Evolutionary conservation across 192 early-diverging fungal genomes (phyloP), one percentile per base, ranked within the genome.

Genomic region (Coemansia sp.): DNA sequence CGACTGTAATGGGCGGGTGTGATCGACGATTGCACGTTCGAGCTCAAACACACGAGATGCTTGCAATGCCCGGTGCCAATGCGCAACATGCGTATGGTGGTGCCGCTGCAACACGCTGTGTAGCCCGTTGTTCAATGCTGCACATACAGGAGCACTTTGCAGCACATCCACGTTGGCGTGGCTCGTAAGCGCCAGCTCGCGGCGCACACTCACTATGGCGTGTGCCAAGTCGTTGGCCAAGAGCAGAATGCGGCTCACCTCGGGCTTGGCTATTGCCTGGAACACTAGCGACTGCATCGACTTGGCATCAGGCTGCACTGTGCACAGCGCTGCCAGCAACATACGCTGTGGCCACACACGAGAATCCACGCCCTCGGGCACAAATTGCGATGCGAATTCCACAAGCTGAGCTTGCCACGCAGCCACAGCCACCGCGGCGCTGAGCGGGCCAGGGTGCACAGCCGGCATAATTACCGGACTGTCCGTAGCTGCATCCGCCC

Each of bases 331-430:
- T 0, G 77, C 77, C 34, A 74, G 65, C 22, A 80, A 23, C 68
- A 71, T 25, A 3, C 68, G 60, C 68, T 50, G 7, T 31, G 58
- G 51, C 62, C 10, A 12, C 31, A 17, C 15, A 19, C 31, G 51
- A 28, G 38, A n/a, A 9, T 52, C 31, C 8, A 38, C 19, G 11
- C 36, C 20, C 10, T 15, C n/a, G n/a, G 46, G 46, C 46, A 19
- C 46, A 21, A 5, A 6, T 7, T 48, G 25, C 2, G 31, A 12
- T 4, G 36, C 47, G 4, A 12, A 17, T 3, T 38, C 46, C 37
- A 38, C 25, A 12, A 74, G 51, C n/a, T n/a, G 57, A 9, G 72
- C 67, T 42, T 74, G 72, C 77, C 77, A 80, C 17, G 46, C n/a
- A 17, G 72, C 68, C 3, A 58, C 37, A 0, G 64, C 62, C 4